Evolutionary conservation across 2,329 filamentous ascomycete species (phyloP).

Genomic region (Aspergillus latus): DNA sequence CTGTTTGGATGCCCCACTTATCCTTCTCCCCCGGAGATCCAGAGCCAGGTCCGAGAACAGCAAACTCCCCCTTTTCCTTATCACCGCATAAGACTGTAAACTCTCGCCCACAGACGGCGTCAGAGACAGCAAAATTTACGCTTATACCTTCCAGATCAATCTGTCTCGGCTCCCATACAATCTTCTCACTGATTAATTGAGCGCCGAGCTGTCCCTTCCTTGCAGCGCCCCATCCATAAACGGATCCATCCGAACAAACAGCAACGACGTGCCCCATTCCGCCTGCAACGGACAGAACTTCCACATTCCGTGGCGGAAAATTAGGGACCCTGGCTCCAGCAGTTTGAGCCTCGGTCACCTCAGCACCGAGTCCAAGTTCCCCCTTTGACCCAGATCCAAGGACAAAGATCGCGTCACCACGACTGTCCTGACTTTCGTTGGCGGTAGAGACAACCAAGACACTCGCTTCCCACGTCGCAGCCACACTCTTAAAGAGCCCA

Average conservation of each 20-base stretch:
- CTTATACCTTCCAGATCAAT: constrained; percentile 51
- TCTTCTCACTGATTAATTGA: constrained; percentile 45
- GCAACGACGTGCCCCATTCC: constrained; percentile 71
- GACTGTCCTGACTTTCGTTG: constrained; percentile 22
- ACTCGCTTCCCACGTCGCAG: constrained; percentile 78
- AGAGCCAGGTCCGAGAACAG: constrained; percentile 62
- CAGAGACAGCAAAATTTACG: constrained; percentile 58
- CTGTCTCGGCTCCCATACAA: constrained; percentile 61
- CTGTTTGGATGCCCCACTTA: constrained; percentile 66
- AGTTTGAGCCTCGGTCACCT: constrained; percentile 29
- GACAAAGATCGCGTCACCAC: constrained; percentile 52
- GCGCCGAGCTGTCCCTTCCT: constrained; percentile 80
- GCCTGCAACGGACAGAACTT: constrained; percentile 66
- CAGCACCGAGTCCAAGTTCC: constrained; percentile 65
- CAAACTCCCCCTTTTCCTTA: constrained; percentile 57
- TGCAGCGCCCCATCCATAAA: constrained; percentile 85
- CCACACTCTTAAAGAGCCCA: constrained; percentile 49
- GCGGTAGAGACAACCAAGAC: constrained; percentile 53
- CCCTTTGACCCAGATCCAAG: constrained; percentile 69
- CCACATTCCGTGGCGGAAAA: constrained; percentile 63
- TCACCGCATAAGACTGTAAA: constrained; percentile 72
- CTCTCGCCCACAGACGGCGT: constrained; percentile 77
- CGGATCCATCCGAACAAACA: constrained; percentile 71
- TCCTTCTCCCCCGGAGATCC: constrained; percentile 36
- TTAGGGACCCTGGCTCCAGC: constrained; percentile 51